A percentile compares a stretch with the other conserved stretches of the same genome.
phyloP scores from a whole-genome alignment of 257 asterid species.

The Salvia hispanica region DNA sequence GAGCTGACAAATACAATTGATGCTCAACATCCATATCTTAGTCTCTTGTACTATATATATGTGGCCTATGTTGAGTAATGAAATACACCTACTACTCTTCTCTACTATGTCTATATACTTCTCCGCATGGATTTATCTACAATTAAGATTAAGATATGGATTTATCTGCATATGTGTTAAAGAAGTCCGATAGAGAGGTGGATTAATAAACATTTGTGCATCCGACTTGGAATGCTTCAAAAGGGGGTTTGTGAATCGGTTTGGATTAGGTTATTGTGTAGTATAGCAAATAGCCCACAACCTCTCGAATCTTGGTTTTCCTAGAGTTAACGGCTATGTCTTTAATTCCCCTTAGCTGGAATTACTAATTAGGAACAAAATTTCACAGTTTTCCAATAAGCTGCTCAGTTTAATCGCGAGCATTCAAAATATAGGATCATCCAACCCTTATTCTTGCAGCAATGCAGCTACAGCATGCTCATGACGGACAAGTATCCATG shows the following conservation, averaged over 20 bases:
- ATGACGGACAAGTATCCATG: too few relatives aligned
- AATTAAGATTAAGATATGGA: background rate
- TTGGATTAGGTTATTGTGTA: slow-evolving; percentile 15
- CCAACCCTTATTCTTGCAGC: background rate
- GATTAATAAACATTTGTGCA: slow-evolving; percentile 11
- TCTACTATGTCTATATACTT: too few relatives aligned
- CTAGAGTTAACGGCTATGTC: background rate
- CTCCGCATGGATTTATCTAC: too few relatives aligned
- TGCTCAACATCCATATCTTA: background rate
- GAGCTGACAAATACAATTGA: background rate
- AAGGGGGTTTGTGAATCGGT: slow-evolving; percentile 22
- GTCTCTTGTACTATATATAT: too few relatives aligned
- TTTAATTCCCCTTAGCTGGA: background rate
- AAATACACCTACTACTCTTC: too few relatives aligned
- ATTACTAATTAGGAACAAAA: slow-evolving; percentile 11
- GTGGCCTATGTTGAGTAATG: too few relatives aligned
- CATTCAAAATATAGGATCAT: background rate
- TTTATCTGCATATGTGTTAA: background rate
- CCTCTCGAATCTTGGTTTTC: background rate
- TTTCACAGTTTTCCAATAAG: background rate
- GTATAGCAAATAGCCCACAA: background rate
- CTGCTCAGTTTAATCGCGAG: background rate
- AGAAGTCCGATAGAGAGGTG: background rate
- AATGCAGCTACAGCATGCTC: too few relatives aligned
- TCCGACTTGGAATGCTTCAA: slow-evolving; percentile 14